Conservation (phyloP, 1,284 basidiomycete genomes). For the Leccinum laetum region DNA sequence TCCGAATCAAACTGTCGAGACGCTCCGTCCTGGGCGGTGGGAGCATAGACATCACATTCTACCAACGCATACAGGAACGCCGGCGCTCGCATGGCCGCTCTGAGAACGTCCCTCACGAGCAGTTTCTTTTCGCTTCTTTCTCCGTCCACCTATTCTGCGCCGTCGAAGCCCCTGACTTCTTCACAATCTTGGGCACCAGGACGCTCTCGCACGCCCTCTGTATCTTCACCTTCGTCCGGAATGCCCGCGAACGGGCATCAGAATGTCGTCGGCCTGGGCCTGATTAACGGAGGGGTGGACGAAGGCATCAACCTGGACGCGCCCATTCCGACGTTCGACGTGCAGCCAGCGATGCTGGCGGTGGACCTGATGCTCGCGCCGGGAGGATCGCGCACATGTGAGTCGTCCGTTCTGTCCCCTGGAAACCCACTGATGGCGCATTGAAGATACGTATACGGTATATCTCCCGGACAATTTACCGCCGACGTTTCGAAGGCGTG, state of each 20-base stretch:
- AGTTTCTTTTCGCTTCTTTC: conserved; percentile 57
- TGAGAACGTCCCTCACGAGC: conserved; percentile 44
- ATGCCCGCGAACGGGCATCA: background rate
- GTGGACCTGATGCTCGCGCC: conserved; percentile 79
- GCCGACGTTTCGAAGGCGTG: conserved; percentile 86
- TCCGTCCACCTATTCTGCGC: conserved; percentile 32
- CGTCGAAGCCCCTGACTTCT: conserved; percentile 23
- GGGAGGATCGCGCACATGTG: conserved; percentile 82
- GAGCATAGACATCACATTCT: conserved; percentile 68
- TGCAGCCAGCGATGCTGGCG: conserved; percentile 82
- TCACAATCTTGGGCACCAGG: conserved; percentile 26
- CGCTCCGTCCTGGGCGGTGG: conserved; percentile 66
- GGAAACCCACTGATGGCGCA: background rate
- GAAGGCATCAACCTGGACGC: conserved; percentile 61
- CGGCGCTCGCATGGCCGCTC: conserved; percentile 46
- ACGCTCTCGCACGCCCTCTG: conserved; percentile 23
- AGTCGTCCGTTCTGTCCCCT: conserved; percentile 32
- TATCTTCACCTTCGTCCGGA: conserved; percentile 14
- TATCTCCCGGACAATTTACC: conserved; percentile 80
- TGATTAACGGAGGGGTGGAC: conserved; percentile 25
- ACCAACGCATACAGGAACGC: conserved; percentile 34
- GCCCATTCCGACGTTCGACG: conserved; percentile 78
- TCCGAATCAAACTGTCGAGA: conserved; percentile 52
- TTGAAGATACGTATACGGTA: conserved; percentile 76
- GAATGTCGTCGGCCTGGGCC: conserved; percentile 22